Evolutionary conservation across 768 basidiomycete genomes (phyloP), one percentile per base, ranked within the genome.

Genomic region (Tricholoma saponaceum): DNA sequence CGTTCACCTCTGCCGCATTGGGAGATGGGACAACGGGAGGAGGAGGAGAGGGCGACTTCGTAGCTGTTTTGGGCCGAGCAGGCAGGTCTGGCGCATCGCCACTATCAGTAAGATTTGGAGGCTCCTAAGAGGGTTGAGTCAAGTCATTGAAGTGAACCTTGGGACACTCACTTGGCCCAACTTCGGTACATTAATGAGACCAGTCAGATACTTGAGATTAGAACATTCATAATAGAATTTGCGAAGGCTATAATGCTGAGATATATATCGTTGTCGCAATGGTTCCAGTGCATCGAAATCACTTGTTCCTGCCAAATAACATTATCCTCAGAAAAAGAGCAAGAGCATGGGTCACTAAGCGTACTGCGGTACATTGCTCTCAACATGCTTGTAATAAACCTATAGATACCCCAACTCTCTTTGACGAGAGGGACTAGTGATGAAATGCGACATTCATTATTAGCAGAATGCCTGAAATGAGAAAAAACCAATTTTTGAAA

Each of bases 161-260:
- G 44, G 16, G 28, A 14, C 18, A 65, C 83, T 41, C 66, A 93
- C 94, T 68, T 91, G 87, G 46, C 94, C 96, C 33, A 99, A 81
- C 72, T 98, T 99, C 10, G 97, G 97, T 2, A 99, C 95, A 70
- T 98, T 99, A 67, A 98, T 97, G 30, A 99, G 81, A 46, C 95
- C 92, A 9, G 97, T 99, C 53, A 99, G 75, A 72, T 97, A 99
- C 71, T 97, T 98, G 63, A 99, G 83, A 74, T 98, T 98, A 9
- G 95, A 97, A 70, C 97, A 99, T 70, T 99, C 97, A 70, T 98
- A 98, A 77, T 98, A 98, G 76, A 97, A 99, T 70, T 96, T 94
- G 60, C 97, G 88, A 9, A 99, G 81, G 61, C 85, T 89, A 67
- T 95, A 87, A 67, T 99, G 97, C 67, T 98, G 97, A 22, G 91